Conservation (phyloP, 345 rosid genomes). For the Acer negundo region DNA sequence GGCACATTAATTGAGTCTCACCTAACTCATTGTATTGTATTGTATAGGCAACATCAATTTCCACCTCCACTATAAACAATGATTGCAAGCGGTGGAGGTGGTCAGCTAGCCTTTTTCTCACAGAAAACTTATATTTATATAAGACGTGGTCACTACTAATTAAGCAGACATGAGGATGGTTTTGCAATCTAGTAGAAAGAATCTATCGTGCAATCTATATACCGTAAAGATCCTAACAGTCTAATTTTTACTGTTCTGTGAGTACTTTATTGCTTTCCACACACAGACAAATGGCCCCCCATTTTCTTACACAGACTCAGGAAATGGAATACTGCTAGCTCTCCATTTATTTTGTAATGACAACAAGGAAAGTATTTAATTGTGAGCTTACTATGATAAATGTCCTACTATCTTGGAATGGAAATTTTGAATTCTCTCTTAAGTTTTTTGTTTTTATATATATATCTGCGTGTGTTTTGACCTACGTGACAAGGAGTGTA, state of each 20-base stretch:
- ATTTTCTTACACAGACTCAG: constrained; percentile 5
- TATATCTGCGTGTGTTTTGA: not conserved
- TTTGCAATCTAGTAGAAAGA: not conserved
- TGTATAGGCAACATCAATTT: constrained; percentile 8
- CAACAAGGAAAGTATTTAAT: constrained; percentile 27
- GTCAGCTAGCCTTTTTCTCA: not conserved
- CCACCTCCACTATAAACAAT: not conserved
- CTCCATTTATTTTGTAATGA: constrained; percentile 11
- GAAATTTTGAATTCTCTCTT: constrained; percentile 14
- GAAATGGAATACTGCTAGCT: not conserved
- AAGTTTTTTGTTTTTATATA: not conserved
- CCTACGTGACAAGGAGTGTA: constrained; percentile 31
- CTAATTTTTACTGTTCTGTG: constrained; percentile 7
- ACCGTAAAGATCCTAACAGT: constrained; percentile 18
- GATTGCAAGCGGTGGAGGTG: constrained; percentile 1
- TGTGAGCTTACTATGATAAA: constrained; percentile 20
- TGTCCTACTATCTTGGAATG: constrained; percentile 16
- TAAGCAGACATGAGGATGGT: constrained; percentile 4
- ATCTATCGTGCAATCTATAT: not conserved
- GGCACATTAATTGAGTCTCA: constrained; percentile 22
- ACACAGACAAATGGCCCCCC: not conserved
- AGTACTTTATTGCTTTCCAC: not conserved
- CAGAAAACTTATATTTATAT: not conserved
- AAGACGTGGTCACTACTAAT: too few species aligned
- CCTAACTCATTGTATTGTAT: constrained; percentile 13